phyloP scores from a whole-genome alignment of 2,329 filamentous ascomycete species.

The Penicillium sumatraense region DNA sequence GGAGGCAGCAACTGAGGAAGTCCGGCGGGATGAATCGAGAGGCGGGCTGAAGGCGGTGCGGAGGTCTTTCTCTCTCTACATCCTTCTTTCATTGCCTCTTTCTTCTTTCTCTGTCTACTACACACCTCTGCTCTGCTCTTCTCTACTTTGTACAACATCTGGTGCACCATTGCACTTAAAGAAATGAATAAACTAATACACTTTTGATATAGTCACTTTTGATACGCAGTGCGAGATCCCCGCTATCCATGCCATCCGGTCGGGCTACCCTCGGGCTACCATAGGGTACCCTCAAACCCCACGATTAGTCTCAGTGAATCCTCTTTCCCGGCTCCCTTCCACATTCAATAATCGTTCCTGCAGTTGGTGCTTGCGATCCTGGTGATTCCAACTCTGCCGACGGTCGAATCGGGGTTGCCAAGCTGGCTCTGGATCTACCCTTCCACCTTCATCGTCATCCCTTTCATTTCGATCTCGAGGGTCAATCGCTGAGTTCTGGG shows the following conservation, averaged over 20 bases:
- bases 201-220: too few species aligned
- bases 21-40: constrained; percentile 6
- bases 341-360: constrained; percentile 45
- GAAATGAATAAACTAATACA: not conserved
- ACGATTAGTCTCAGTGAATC: constrained; percentile 57
- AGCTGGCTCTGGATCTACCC: constrained; percentile 10
- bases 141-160: not conserved
- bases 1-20: not conserved
- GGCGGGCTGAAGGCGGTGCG: constrained; percentile 31
- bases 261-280: too few species aligned
- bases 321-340: constrained; percentile 54
- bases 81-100: too few species aligned
- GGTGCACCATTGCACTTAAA: not conserved
- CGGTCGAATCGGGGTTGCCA: constrained; percentile 38
- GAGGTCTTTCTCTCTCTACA: too few species aligned
- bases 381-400: constrained; percentile 41
- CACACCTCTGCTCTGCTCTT: not conserved
- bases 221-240: not conserved
- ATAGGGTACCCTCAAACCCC: not conserved
- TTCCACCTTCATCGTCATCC: not conserved
- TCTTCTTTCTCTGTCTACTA: not conserved
- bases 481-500: not conserved
- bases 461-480: not conserved
- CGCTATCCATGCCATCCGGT: too few species aligned
- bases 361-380: constrained; percentile 63